A percentile compares a stretch with the other conserved stretches of the same genome.
Conservation (phyloP, 2,329 filamentous ascomycete species). For the Fusarium coicis region DNA sequence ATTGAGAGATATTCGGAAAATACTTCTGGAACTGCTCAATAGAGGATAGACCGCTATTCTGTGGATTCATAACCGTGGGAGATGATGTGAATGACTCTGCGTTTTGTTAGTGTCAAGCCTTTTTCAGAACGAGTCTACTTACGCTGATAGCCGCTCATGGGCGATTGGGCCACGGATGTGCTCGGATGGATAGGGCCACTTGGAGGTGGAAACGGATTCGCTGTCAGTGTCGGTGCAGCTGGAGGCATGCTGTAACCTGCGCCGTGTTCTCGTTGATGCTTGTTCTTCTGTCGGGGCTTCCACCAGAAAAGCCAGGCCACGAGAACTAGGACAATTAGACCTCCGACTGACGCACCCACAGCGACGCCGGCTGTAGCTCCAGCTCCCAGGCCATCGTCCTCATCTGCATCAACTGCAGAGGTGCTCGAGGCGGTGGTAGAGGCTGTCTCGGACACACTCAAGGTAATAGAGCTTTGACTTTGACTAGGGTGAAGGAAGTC, state of each 20-base stretch:
- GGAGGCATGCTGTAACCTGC: neutral
- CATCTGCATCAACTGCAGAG: neutral
- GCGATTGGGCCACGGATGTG: conserved; percentile 25
- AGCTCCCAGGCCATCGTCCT: conserved; percentile 22
- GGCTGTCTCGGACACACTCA: conserved; percentile 9
- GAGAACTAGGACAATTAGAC: conserved; percentile 22
- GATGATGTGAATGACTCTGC: conserved; percentile 30
- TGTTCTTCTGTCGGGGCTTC: conserved; percentile 36
- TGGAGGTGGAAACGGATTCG: conserved; percentile 25
- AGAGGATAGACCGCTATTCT: conserved; percentile 29
- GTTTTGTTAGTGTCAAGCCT: conserved; percentile 8
- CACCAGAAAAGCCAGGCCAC: conserved; percentile 40
- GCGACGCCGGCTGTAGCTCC: conserved; percentile 39
- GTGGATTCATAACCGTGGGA: conserved; percentile 19
- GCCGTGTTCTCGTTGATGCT: neutral
- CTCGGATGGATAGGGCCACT: neutral
- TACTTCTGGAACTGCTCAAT: conserved; percentile 34
- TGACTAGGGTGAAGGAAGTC: conserved; percentile 29
- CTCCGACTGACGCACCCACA: conserved; percentile 28
- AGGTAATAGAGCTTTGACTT: neutral
- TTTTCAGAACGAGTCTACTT: neutral
- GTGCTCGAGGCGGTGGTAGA: conserved; percentile 12
- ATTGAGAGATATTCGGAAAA: conserved; percentile 29
- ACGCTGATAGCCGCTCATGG: conserved; percentile 41
- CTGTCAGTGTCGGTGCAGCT: conserved; percentile 6